These are phyloP conservation scores for Chlamydomonas sp. DNA, from an alignment of 139 green algal species.

Conservation along the genomic window DNA sequence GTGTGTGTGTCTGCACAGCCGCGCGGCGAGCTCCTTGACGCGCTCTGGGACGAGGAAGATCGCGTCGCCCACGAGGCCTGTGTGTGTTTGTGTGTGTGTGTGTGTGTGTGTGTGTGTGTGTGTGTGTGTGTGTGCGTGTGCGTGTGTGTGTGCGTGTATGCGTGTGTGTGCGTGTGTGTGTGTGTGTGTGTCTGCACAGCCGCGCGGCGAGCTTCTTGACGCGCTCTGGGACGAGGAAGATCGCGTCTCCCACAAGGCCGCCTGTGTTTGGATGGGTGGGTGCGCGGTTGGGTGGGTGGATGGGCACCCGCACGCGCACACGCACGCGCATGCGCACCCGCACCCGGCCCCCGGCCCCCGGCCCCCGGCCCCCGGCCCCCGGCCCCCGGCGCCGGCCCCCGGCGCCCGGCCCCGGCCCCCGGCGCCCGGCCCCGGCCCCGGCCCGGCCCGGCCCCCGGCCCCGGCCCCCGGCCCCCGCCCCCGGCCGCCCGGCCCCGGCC, in stretches of 20 bases:
- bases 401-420: too few relatives aligned
- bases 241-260: conserved; percentile 79
- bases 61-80: conserved; percentile 76
- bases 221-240: conserved; percentile 83
- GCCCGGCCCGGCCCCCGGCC: too few relatives aligned
- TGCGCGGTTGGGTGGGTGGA: too few relatives aligned
- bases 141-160: not conserved
- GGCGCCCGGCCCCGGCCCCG: too few relatives aligned
- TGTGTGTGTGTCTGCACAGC: conserved; percentile 31
- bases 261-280: conserved; percentile 79
- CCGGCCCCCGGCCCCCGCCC: too few relatives aligned
- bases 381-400: too few relatives aligned
- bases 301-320: not conserved
- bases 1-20: conserved; percentile 39
- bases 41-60: conserved; percentile 88
- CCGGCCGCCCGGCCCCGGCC: too few relatives aligned
- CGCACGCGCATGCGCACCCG: not conserved
- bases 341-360: not conserved
- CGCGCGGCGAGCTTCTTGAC: conserved; percentile 62
- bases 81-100: too few relatives aligned
- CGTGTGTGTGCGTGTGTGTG: not conserved
- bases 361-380: too few relatives aligned
- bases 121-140: not conserved
- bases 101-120: not conserved
- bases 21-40: conserved; percentile 56